Evolutionary conservation across 1,284 basidiomycete species (phyloP).

Genomic region (Retiboletus flavoniger): DNA sequence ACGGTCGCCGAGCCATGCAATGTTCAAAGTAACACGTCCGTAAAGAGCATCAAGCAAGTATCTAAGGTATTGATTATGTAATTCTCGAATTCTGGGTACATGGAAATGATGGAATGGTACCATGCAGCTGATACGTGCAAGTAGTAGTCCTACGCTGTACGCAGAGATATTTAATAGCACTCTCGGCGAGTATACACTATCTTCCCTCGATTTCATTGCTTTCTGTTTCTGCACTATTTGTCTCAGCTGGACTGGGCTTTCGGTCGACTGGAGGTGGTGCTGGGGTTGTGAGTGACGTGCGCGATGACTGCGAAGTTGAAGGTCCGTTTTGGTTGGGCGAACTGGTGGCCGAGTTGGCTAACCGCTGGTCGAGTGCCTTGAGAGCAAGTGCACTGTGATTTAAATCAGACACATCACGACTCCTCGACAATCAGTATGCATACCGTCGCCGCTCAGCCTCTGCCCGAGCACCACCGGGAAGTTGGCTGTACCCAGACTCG

Average conservation of each 20-base stretch:
- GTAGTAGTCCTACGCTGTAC: not conserved
- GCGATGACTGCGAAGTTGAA: slow-evolving; percentile 37
- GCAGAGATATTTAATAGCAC: slow-evolving; percentile 1
- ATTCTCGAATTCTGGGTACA: slow-evolving; percentile 9
- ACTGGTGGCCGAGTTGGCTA: slow-evolving; percentile 65
- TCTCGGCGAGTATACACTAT: slow-evolving; percentile 19
- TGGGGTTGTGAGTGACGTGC: slow-evolving; percentile 39
- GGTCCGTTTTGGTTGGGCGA: slow-evolving; percentile 38
- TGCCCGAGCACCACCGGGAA: slow-evolving; percentile 84
- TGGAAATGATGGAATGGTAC: not conserved
- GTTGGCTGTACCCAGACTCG: slow-evolving; percentile 73
- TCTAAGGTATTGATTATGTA: slow-evolving; percentile 20
- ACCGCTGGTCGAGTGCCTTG: slow-evolving; percentile 91
- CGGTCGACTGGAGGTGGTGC: slow-evolving; percentile 36
- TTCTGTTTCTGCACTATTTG: slow-evolving; percentile 24
- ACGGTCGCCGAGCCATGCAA: slow-evolving; percentile 37
- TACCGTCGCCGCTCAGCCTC: slow-evolving; percentile 92
- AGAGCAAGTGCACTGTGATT: slow-evolving; percentile 78
- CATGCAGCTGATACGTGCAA: not conserved
- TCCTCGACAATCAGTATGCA: slow-evolving; percentile 24
- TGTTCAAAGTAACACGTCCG: slow-evolving; percentile 4
- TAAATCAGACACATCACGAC: slow-evolving; percentile 7
- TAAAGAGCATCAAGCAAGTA: not conserved
- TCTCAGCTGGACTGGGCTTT: slow-evolving; percentile 34
- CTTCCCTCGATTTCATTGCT: slow-evolving; percentile 22